Evolutionary conservation across 129 eudicot species (phyloP), one percentile per base, ranked within the genome.

Genomic region (Artemisia argyi): DNA sequence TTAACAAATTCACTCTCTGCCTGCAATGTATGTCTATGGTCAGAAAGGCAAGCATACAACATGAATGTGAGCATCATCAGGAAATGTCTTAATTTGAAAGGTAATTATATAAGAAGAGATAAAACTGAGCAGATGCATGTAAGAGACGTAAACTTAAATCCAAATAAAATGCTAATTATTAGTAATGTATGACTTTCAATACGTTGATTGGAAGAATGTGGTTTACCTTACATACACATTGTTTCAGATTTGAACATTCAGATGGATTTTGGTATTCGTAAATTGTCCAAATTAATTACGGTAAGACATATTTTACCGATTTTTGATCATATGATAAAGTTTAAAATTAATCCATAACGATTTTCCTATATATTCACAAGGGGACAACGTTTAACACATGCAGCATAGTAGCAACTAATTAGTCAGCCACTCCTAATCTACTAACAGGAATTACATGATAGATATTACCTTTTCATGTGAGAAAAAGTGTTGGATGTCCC

Each of bases 1-100:
- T 88, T 95, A 24, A 81, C 87, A 64, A 95, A 66, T 83, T 88
- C 96, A 75, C 83, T 83, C 76, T 95, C 97, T 65, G 75, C 91
- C 99, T 95, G 94, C 68, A 81, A 17, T 32, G 52, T 47, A 56
- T 67, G 26, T 28, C 60, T 54, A 67, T 11, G 22, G 18, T 44
- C 58, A 61, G 32, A 46, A 22, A 66, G 26, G 42, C 35, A 46
- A 55, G 19, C 19, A 73, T 73, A 19, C 65, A 42, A 15, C 44
- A 71, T 65, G 59, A 53, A 54, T 24, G 19, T 2, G 47, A 61
- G 66, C 46, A 39, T 7, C 11, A 2, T 13, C 9, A 14, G 46
- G 66, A 61, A 61, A 61, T 28, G 47, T 28, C 20, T 39, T 39
- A 39, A 39, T 39, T 39, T 39, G 46, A 39, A 1, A 30, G 4